Evolutionary conservation across 2,329 filamentous ascomycete species (phyloP), one percentile per base, ranked within the genome.

Genomic region (Aspergillus pseudonomiae): DNA sequence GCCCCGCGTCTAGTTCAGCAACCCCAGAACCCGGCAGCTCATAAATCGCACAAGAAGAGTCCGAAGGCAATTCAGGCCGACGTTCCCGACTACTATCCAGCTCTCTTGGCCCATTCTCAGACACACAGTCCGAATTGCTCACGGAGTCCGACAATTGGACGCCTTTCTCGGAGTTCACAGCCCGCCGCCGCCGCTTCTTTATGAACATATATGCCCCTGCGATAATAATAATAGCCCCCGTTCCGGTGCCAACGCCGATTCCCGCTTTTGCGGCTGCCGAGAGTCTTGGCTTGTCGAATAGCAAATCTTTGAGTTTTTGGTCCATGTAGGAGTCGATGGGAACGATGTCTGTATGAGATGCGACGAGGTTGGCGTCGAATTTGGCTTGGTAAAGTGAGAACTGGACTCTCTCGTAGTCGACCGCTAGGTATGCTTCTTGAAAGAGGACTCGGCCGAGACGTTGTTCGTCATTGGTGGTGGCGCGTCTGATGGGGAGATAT

Each of bases 391-490:
- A 30, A 3, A 58, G 16, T 3, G 39, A 46, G 43, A 58, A 58
- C 7, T 46, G 43, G 26, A 6, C 2, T 14, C 21, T 26, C 28
- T 58, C 56, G 28, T 58, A 58, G 28, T 58, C 43, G 19, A 58
- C 56, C 2, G 56, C 21, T 36, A 58, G 30, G 4, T 58, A 58
- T 12, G 56, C 56, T 26, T 58, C 56, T 36, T 58, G 56, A 43
- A 58, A 58, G 41, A 58, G 50, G 11, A 58, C 43, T 16, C 56
- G 56, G 39, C 56, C 56, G 43, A 58, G 50, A 6, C 56, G 56
- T 19, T 58, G 56, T 48, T 58, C 30, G 2, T 58, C 28, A 21
- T 43, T 16, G 6, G 56, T 48, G 21, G 12, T 24, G 2, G 56
- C 43, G 10, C 32, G 36, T 45, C 21, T 48, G 28, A 58, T 6